These are phyloP conservation scores for Manihot esculenta DNA, from an alignment of 441 rosid genomes.

Conservation along the genomic window DNA sequence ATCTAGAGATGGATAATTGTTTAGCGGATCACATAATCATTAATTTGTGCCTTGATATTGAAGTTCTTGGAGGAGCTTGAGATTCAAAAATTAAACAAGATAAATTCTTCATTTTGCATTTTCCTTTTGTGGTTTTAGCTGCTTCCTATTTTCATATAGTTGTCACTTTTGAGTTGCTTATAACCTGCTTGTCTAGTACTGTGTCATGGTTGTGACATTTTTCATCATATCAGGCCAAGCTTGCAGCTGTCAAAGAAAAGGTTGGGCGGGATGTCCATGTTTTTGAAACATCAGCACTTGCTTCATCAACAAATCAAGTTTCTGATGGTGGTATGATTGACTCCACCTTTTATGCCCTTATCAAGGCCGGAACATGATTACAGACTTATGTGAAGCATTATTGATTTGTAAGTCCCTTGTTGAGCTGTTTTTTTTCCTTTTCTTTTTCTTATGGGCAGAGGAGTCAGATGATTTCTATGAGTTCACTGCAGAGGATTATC, in stretches of 20 bases:
- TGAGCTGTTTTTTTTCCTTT: neutral
- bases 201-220: neutral
- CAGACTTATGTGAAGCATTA: neutral
- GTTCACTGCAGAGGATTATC: constrained; percentile 78
- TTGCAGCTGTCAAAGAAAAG: constrained; percentile 61
- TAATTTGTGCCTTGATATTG: no score
- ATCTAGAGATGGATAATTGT: no score
- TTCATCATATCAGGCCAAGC: constrained; percentile 41
- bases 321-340: constrained; percentile 24
- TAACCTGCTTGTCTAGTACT: neutral
- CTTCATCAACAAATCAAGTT: constrained; percentile 40
- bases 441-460: constrained; percentile 41
- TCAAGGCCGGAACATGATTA: neutral
- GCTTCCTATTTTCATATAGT: no score
- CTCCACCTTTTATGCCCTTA: neutral
- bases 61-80: no score
- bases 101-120: no score
- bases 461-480: constrained; percentile 76
- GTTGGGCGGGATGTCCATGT: constrained; percentile 73
- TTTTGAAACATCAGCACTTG: constrained; percentile 59
- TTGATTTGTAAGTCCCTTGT: neutral
- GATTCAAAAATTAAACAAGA: no score
- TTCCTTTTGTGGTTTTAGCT: no score
- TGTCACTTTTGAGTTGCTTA: no score
- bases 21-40: no score